Conservation (phyloP, 768 basidiomycete species). For the Leccinum barrowsii region DNA sequence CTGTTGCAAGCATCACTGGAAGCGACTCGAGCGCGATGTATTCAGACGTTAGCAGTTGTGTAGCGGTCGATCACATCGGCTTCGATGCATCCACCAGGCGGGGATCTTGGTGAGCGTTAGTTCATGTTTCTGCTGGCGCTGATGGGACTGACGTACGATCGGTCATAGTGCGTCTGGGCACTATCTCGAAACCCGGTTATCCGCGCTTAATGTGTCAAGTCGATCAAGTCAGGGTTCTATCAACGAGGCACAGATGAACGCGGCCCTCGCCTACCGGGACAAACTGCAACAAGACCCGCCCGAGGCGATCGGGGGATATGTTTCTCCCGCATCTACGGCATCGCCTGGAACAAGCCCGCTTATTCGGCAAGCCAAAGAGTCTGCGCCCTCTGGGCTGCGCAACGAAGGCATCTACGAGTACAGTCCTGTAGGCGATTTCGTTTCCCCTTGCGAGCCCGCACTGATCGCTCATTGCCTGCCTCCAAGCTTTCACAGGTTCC, state of each 20-base stretch:
- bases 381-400: constrained; percentile 20
- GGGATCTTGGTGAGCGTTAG: constrained; percentile 26
- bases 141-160: constrained; percentile 19
- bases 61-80: constrained; percentile 27
- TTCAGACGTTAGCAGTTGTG: constrained; percentile 41
- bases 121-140: constrained; percentile 18
- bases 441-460: neutral
- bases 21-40: constrained; percentile 56
- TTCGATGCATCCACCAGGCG: constrained; percentile 34
- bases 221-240: constrained; percentile 33
- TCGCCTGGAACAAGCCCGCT: constrained; percentile 39
- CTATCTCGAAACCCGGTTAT: constrained; percentile 29
- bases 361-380: constrained; percentile 23
- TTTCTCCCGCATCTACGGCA: constrained; percentile 44
- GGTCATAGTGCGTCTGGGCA: constrained; percentile 28
- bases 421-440: constrained; percentile 17
- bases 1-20: constrained; percentile 56
- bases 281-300: constrained; percentile 25
- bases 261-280: constrained; percentile 25
- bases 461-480: neutral
- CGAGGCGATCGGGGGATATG: constrained; percentile 31
- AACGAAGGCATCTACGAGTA: constrained; percentile 28
- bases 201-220: constrained; percentile 28
- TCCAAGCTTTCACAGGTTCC: constrained; percentile 22
- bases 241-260: constrained; percentile 26